These are phyloP conservation scores for Termitomyces sp. DNA, from an alignment of 768 basidiomycete genomes.

Conservation along the genomic window DNA sequence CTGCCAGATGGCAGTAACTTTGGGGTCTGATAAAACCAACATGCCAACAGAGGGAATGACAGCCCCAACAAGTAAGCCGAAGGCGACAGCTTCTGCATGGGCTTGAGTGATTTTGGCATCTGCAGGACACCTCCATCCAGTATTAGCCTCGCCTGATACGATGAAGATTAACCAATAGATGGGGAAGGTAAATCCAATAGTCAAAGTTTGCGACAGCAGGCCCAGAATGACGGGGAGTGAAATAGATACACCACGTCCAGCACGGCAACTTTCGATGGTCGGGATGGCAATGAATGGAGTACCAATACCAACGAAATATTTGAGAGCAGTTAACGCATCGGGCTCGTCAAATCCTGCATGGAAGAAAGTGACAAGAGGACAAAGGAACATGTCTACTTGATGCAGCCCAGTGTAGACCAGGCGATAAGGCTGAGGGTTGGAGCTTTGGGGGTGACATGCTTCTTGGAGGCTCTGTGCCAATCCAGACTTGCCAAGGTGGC, in stretches of 20 bases:
- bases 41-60: conserved; percentile 45
- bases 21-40: conserved; percentile 36
- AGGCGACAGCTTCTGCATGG: conserved; percentile 51
- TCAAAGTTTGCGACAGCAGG: conserved; percentile 35
- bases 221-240: conserved; percentile 39
- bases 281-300: conserved; percentile 38
- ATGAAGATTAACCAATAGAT: conserved; percentile 48
- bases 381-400: conserved; percentile 36
- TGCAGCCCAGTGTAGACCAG: conserved; percentile 36
- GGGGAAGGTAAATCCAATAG: conserved; percentile 42
- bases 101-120: conserved; percentile 33
- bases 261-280: conserved; percentile 41
- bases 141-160: conserved; percentile 30
- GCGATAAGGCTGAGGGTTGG: conserved; percentile 26
- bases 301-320: conserved; percentile 33
- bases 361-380: conserved; percentile 45
- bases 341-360: conserved; percentile 33
- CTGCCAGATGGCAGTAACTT: conserved; percentile 53
- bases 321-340: conserved; percentile 27
- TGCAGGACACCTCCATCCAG: conserved; percentile 13
- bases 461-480: conserved; percentile 23
- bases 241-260: conserved; percentile 29
- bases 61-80: conserved; percentile 41
- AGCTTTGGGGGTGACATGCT: conserved; percentile 27
- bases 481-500: conserved; percentile 27